These are phyloP conservation scores for Entonaema liquescens DNA, from an alignment of 495 filamentous ascomycete species.

Conservation along the genomic window DNA sequence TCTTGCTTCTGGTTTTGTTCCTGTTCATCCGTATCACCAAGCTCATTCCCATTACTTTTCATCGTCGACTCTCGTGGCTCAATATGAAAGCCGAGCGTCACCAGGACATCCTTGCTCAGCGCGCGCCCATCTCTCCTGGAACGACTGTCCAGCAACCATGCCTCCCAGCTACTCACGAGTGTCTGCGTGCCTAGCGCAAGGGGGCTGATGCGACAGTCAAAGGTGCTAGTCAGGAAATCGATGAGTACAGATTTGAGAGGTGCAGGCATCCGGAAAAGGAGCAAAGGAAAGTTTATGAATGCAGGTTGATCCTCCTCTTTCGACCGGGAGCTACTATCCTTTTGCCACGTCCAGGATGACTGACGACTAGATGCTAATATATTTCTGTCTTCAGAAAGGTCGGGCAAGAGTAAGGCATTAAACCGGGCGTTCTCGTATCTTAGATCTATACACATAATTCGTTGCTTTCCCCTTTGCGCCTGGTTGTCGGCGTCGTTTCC, in stretches of 20 bases:
- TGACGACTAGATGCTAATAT: neutral
- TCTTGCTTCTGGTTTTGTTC: conserved; percentile 15
- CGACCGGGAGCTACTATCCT: neutral
- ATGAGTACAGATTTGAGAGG: conserved; percentile 50
- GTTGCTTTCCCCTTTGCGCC: conserved; percentile 12
- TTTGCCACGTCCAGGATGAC: conserved; percentile 39
- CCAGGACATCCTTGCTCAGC: conserved; percentile 49
- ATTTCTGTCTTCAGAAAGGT: conserved; percentile 14
- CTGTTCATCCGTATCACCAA: neutral
- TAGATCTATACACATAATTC: conserved; percentile 47
- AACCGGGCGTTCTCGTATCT: conserved; percentile 53
- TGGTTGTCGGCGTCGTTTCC: conserved; percentile 10
- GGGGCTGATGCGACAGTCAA: conserved; percentile 58
- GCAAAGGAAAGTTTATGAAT: conserved; percentile 52
- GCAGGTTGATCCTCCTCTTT: conserved; percentile 6
- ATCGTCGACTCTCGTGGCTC: conserved; percentile 23
- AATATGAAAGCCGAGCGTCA: conserved; percentile 54
- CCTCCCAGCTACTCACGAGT: conserved; percentile 51
- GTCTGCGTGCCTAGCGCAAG: conserved; percentile 55
- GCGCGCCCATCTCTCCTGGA: conserved; percentile 23
- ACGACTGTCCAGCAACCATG: conserved; percentile 49
- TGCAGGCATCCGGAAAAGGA: conserved; percentile 57
- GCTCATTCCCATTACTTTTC: neutral
- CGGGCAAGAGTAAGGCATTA: conserved; percentile 52
- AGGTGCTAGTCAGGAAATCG: conserved; percentile 56